Percentiles rank a stretch among this genome's conserved stretches.
Evolutionary conservation across 371 early-diverging fungal genomes (phyloP).

Genomic region (Lichtheimia ramosa): DNA sequence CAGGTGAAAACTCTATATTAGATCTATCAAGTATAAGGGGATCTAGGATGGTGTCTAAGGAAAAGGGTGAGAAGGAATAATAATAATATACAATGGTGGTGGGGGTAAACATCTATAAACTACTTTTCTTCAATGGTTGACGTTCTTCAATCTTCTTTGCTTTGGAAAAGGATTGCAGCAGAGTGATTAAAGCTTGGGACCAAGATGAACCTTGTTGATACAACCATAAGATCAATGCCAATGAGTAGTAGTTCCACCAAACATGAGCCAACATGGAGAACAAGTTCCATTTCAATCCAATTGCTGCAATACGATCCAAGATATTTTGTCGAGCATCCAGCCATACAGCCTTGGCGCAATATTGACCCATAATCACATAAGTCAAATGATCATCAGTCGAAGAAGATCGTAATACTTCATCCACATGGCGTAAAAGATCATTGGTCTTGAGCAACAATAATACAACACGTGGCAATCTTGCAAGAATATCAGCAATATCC

Average conservation of each 20-base stretch:
- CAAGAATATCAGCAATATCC: slow-evolving; percentile 77
- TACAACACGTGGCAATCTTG: slow-evolving; percentile 77
- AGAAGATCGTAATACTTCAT: slow-evolving; percentile 42
- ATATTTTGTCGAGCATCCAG: slow-evolving; percentile 30
- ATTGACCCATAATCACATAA: slow-evolving; percentile 55
- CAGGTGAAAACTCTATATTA: too few relatives aligned
- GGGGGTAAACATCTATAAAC: too few relatives aligned
- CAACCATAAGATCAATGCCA: slow-evolving; percentile 34
- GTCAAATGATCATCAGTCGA: slow-evolving; percentile 42
- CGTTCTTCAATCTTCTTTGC: too few relatives aligned
- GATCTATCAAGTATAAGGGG: too few relatives aligned
- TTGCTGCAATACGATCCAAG: slow-evolving; percentile 29
- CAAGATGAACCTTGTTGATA: slow-evolving; percentile 19
- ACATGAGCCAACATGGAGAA: slow-evolving; percentile 29
- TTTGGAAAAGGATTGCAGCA: neutral
- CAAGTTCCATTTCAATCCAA: slow-evolving; percentile 28
- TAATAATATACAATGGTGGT: too few relatives aligned
- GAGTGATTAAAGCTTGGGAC: neutral
- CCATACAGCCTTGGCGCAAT: slow-evolving; percentile 56
- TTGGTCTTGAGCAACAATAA: slow-evolving; percentile 88
- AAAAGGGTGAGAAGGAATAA: too few relatives aligned
- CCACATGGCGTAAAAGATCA: slow-evolving; percentile 75
- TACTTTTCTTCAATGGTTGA: too few relatives aligned
- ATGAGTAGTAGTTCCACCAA: slow-evolving; percentile 46
- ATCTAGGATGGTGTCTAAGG: too few relatives aligned